phyloP scores from a whole-genome alignment of 164 flowering plant genomes.

The Houttuynia cordata region DNA sequence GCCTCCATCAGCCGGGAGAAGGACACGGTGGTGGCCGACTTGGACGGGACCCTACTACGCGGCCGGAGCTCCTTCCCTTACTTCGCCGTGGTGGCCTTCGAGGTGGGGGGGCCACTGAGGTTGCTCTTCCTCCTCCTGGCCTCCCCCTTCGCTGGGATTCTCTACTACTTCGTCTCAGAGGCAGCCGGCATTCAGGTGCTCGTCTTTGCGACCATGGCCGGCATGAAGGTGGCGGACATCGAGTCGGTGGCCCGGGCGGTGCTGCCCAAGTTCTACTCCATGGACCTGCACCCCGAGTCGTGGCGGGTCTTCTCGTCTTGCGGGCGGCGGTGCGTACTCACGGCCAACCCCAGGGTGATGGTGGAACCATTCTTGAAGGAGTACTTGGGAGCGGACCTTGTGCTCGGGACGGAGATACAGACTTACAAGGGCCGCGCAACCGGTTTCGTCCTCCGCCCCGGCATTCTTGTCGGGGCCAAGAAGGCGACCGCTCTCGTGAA shows the following conservation, averaged over 20 bases:
- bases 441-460: conserved; percentile 24
- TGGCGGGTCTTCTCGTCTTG: conserved; percentile 33
- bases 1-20: conserved; percentile 28
- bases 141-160: conserved; percentile 20
- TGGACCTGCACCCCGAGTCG: conserved; percentile 29
- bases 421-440: conserved; percentile 26
- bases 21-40: conserved; percentile 33
- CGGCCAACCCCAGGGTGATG: conserved; percentile 25
- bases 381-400: conserved; percentile 19
- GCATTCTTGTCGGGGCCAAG: conserved; percentile 24
- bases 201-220: conserved; percentile 24
- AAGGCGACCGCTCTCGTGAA: conserved; percentile 20
- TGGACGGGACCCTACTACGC: conserved; percentile 30
- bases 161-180: conserved; percentile 21
- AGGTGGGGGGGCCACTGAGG: conserved; percentile 24
- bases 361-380: conserved; percentile 22
- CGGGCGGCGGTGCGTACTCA: conserved; percentile 23
- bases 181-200: conserved; percentile 26
- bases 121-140: conserved; percentile 19
- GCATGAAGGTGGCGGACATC: conserved; percentile 23
- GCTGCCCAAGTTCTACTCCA: conserved; percentile 33
- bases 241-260: conserved; percentile 37
- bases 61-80: conserved; percentile 33
- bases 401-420: conserved; percentile 20
- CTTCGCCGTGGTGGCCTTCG: conserved; percentile 29